Percentiles rank a stretch among this genome's conserved stretches.
These are phyloP conservation scores for Ilyonectria robusta DNA, from an alignment of 2,329 filamentous ascomycete genomes.

Conservation along the genomic window DNA sequence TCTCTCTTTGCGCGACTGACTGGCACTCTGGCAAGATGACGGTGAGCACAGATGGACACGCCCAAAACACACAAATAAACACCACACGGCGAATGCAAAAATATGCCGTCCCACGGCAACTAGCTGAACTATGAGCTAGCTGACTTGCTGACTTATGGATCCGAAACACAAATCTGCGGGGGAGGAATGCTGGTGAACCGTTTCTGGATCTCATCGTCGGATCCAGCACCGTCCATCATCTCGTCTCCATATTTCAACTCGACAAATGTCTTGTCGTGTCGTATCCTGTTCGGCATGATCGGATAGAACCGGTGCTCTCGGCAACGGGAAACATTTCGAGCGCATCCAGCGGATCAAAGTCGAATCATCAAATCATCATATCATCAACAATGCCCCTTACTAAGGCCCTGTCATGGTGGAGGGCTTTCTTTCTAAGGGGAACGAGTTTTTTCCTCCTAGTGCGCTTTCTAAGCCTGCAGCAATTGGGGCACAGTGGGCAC, in stretches of 20 bases:
- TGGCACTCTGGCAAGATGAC: conserved; percentile 25
- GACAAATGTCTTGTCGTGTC: background rate
- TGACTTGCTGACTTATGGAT: background rate
- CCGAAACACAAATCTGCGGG: background rate
- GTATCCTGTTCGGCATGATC: background rate
- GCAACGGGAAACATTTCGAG: conserved; percentile 2
- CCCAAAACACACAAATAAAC: background rate
- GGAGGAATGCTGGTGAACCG: conserved; percentile 14
- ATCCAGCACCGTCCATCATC: background rate
- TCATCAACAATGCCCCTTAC: conserved; percentile 30
- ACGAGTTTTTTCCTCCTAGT: conserved; percentile 6
- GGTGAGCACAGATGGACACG: conserved; percentile 14
- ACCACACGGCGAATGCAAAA: background rate
- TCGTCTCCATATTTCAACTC: background rate
- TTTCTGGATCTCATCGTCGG: background rate
- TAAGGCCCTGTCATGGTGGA: conserved; percentile 29
- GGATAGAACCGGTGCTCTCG: conserved; percentile 5
- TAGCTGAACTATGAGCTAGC: background rate
- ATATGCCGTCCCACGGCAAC: conserved; percentile 17
- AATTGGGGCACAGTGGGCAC: background rate
- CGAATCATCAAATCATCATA: conserved; percentile 28
- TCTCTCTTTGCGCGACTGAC: background rate
- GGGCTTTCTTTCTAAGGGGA: conserved; percentile 11
- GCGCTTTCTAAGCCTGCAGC: background rate
- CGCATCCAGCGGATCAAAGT: conserved; percentile 21